phyloP scores from a whole-genome alignment of 441 rosid genomes.

The Melastoma candidum region DNA sequence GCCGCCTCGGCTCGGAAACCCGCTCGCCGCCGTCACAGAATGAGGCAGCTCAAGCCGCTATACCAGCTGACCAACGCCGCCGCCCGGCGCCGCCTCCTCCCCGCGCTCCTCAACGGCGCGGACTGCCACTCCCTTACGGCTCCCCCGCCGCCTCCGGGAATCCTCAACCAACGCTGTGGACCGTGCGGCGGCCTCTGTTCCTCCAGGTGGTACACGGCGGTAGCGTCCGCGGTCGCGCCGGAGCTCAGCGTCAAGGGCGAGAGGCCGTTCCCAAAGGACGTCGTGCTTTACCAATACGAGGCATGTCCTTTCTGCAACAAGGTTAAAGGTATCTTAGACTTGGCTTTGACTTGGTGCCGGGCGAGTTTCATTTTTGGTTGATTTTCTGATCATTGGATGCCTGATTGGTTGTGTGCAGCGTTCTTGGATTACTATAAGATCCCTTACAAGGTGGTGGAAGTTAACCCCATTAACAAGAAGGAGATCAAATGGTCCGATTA shows the following conservation, averaged over 20 bases:
- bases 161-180: constrained; percentile 23
- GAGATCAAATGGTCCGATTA: constrained; percentile 95
- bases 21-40: constrained; percentile 17
- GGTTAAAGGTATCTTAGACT: constrained; percentile 48
- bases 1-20: too few relatives aligned
- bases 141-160: constrained; percentile 23
- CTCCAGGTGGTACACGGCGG: constrained; percentile 41
- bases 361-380: not conserved
- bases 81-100: constrained; percentile 27
- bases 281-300: constrained; percentile 83
- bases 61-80: not conserved
- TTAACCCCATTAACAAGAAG: constrained; percentile 76
- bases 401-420: constrained; percentile 26
- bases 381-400: constrained; percentile 1
- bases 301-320: constrained; percentile 98
- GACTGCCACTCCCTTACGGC: constrained; percentile 16
- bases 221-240: constrained; percentile 38
- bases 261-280: constrained; percentile 50
- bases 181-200: constrained; percentile 24
- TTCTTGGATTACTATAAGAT: constrained; percentile 77
- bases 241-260: constrained; percentile 43
- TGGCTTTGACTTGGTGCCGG: not conserved
- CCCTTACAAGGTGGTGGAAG: constrained; percentile 89
- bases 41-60: constrained; percentile 10
- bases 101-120: constrained; percentile 23